Conservation (phyloP, 306 rosid genomes). For the Castanospermum australe region DNA sequence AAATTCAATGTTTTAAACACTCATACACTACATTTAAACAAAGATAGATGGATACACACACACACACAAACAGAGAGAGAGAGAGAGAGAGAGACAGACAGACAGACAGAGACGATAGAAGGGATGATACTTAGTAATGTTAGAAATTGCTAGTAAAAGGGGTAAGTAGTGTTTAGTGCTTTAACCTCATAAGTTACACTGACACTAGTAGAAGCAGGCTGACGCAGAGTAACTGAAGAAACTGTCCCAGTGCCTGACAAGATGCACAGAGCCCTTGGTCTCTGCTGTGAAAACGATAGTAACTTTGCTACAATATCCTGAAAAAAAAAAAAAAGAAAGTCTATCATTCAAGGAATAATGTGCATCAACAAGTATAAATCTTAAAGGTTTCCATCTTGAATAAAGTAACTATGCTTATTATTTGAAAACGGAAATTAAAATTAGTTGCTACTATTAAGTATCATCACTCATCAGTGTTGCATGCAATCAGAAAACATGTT, state of each 20-base stretch:
- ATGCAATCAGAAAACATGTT: not conserved
- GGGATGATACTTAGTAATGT: not conserved
- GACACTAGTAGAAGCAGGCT: conserved; percentile 79
- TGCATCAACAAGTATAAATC: not conserved
- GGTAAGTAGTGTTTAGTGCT: not conserved
- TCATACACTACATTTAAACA: not conserved
- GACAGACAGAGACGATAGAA: not conserved
- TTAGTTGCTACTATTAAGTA: not conserved
- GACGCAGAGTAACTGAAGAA: conserved; percentile 79
- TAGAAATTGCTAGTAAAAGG: not conserved
- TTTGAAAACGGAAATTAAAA: not conserved
- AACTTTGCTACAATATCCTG: conserved; percentile 92
- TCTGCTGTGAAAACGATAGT: conserved; percentile 79
- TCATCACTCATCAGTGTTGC: not conserved
- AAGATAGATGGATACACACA: too few species aligned
- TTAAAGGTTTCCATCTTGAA: not conserved
- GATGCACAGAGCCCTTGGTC: conserved; percentile 93
- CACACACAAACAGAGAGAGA: too few species aligned
- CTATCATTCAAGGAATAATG: conserved; percentile 23
- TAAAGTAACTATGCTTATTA: not conserved
- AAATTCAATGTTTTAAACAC: not conserved
- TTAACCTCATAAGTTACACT: conserved; percentile 79
- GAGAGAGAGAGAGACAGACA: too few species aligned
- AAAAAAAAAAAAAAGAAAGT: not conserved
- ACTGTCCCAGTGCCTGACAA: conserved; percentile 85